These are phyloP conservation scores for Stagonosporopsis tanaceti DNA, from an alignment of 2,329 filamentous ascomycete genomes.

Conservation along the genomic window DNA sequence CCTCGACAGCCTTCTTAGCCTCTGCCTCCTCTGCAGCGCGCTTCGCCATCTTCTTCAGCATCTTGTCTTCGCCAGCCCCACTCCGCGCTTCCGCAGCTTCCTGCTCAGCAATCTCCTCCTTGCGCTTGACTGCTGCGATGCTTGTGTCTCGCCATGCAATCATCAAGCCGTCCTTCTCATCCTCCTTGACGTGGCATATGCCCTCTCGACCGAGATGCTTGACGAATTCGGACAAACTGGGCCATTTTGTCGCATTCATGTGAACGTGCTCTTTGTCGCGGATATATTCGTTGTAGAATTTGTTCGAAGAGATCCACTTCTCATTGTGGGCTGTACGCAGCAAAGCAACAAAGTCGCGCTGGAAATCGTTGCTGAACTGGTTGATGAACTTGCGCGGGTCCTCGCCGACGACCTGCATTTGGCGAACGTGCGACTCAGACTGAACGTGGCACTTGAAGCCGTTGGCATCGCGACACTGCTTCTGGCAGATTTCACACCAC, in stretches of 20 bases:
- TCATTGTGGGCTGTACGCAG: constrained; percentile 87
- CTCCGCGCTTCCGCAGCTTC: constrained; percentile 90
- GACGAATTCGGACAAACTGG: constrained; percentile 85
- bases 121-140: constrained; percentile 79
- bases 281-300: constrained; percentile 96
- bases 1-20: constrained; percentile 46
- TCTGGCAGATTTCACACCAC: constrained; percentile 85
- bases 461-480: constrained; percentile 83
- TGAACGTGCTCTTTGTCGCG: constrained; percentile 75
- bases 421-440: constrained; percentile 85
- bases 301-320: constrained; percentile 87
- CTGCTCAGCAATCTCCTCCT: constrained; percentile 82
- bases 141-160: constrained; percentile 93
- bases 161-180: constrained; percentile 85
- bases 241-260: constrained; percentile 93
- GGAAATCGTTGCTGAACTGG: constrained; percentile 82
- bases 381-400: constrained; percentile 85
- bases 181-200: constrained; percentile 82
- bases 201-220: constrained; percentile 87
- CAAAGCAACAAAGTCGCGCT: constrained; percentile 78
- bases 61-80: constrained; percentile 84
- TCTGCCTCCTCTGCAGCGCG: constrained; percentile 69
- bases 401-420: constrained; percentile 87
- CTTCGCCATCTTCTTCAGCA: constrained; percentile 84
- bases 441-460: constrained; percentile 74